Base-by-base conservation (phyloP, 2,329 filamentous ascomycete genomes). In the Colletotrichum eleusines region DNA sequence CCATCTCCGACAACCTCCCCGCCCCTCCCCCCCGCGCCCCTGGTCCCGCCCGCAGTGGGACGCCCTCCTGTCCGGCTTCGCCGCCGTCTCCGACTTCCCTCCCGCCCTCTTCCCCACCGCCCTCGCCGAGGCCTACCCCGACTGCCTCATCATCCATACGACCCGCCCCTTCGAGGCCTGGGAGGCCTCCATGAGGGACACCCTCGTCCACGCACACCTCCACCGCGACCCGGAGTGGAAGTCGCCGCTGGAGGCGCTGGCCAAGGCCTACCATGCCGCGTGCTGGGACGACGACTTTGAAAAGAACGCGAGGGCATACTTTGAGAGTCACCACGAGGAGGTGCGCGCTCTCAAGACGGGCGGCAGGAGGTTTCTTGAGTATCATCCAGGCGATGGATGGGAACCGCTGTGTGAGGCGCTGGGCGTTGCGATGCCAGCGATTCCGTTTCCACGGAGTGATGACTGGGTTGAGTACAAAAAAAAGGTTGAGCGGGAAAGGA, bases 131-230 rank as follows among this genome's bases (percentile, higher is more conserved):
- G 87, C 88, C 16, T 91, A 91, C 76, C 89, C 89, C 5, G 86
- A 90, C 62, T 88, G 89, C 20, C 88, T 89, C 78, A 83, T 91
- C 71, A 86, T 91, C 57, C 79, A 91, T 69, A 88, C 87, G 3
- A 87, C 83, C 44, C 84, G 88, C 28, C 84, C 89, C 58, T 85
- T 89, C 18, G 85, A 90, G 73, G 83, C 84, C 60, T 90, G 89
- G 89, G 83, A 86, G 75, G 82, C 83, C 72, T 86, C 79, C 66
- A 81, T 80, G 80, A 73, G 74, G 69, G 71, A 75, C 11, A 79
- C 77, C 0, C 69, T 80, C 18, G 64, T 75, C 50, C 77, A 79
- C 55, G 44, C 51, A 6, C 73, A 76, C 12, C 61, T 51, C 1
- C 66, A 73, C 7, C 72, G 71, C 46, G 72, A 74, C 4, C 16